Conservation (phyloP, 768 basidiomycete genomes). For the Mycena capillaripes region DNA sequence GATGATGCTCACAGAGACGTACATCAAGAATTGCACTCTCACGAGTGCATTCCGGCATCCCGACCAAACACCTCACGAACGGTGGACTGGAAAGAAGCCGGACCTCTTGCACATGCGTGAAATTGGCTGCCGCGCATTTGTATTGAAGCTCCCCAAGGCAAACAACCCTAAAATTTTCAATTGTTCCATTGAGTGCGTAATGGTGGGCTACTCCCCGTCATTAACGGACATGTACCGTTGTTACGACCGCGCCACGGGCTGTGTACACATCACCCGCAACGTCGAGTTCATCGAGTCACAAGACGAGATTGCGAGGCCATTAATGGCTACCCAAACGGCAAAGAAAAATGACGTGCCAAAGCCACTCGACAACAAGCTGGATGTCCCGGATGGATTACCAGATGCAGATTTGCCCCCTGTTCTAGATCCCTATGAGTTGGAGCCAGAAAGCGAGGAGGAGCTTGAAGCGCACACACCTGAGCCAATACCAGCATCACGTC, state of each 20-base stretch:
- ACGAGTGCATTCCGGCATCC: not conserved
- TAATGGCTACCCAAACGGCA: not conserved
- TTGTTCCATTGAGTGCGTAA: slow-evolving; percentile 14
- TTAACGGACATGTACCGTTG: not conserved
- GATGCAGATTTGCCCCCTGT: not conserved
- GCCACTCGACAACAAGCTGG: not conserved
- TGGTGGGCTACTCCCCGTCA: not conserved
- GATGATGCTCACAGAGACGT: slow-evolving; percentile 28
- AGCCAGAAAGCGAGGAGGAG: not conserved
- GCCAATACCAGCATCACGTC: not conserved
- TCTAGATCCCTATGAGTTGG: not conserved
- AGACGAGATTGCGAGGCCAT: not conserved
- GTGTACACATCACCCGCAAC: not conserved
- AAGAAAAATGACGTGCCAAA: not conserved
- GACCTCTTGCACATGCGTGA: slow-evolving; percentile 3
- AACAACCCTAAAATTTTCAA: not conserved
- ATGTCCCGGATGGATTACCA: not conserved
- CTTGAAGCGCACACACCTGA: not conserved
- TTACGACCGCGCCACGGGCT: not conserved
- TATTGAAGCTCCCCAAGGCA: slow-evolving; percentile 6
- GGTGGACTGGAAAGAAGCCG: slow-evolving; percentile 5
- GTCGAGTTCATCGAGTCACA: slow-evolving; percentile 11
- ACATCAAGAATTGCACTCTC: slow-evolving; percentile 36
- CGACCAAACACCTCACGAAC: not conserved
- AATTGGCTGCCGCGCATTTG: slow-evolving; percentile 3